Conservation (phyloP, 306 rosid genomes). For the Hippophae tibetana region DNA sequence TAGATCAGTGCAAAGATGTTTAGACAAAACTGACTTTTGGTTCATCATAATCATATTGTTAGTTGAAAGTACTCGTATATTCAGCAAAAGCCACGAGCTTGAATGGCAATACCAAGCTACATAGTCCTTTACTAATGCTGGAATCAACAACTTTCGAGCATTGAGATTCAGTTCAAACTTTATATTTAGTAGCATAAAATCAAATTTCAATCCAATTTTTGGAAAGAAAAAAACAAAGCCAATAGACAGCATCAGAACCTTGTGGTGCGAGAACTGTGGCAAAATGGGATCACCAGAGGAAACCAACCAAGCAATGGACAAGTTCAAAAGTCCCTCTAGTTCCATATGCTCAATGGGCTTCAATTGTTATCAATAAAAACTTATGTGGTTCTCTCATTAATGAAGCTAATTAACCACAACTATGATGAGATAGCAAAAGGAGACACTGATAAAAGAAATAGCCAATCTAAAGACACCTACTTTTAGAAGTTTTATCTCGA, state of each 20-base stretch:
- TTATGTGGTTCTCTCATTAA: no score
- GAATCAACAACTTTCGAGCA: constrained; percentile 50
- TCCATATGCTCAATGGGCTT: constrained; percentile 68
- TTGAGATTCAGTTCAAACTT: constrained; percentile 41
- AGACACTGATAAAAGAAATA: no score
- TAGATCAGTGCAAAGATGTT: no score
- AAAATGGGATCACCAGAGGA: constrained; percentile 26
- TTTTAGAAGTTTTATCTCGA: no score
- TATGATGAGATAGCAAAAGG: no score
- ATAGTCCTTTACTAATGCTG: constrained; percentile 65
- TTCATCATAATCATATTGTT: no score
- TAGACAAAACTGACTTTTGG: no score
- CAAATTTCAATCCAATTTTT: constrained; percentile 35
- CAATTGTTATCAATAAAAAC: constrained; percentile 66
- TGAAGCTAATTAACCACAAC: no score
- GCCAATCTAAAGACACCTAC: no score
- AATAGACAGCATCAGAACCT: constrained; percentile 11
- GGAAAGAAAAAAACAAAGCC: constrained; percentile 17
- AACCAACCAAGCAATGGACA: constrained; percentile 50
- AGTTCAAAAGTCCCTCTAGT: constrained; percentile 76
- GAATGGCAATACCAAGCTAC: constrained; percentile 98
- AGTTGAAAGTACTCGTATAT: constrained; percentile 27
- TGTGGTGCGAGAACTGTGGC: constrained; percentile 8
- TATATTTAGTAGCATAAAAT: constrained; percentile 27
- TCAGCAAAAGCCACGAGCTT: constrained; percentile 92